Evolutionary conservation across 1,139 yeast genomes (phyloP).

Genomic region (Diutina pseudorugosa): DNA sequence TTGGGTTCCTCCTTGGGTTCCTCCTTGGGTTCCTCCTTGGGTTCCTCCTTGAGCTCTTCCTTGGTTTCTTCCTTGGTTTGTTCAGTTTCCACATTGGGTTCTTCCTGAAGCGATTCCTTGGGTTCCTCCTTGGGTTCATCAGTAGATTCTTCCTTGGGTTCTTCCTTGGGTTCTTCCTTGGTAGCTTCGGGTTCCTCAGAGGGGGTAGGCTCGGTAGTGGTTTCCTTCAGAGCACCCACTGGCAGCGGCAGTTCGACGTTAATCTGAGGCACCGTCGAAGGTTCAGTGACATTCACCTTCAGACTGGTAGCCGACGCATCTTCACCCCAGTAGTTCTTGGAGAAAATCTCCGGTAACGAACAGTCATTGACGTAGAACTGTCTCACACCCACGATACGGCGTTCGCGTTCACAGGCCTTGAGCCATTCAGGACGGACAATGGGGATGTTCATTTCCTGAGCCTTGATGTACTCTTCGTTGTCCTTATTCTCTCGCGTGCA

Average conservation of each 20-base stretch:
- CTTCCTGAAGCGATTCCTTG: neutral
- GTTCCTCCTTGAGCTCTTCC: constrained; percentile 3
- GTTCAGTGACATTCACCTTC: neutral
- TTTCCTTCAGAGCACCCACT: neutral
- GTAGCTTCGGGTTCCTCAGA: neutral
- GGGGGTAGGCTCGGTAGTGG: neutral
- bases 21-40: neutral
- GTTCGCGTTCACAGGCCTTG: constrained; percentile 83
- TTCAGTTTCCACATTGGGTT: neutral
- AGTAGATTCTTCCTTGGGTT: neutral
- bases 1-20: neutral
- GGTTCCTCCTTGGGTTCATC: neutral
- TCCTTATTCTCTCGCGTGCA: constrained; percentile 57
- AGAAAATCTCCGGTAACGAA: constrained; percentile 34
- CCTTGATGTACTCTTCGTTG: constrained; percentile 57
- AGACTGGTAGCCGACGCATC: neutral
- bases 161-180: neutral
- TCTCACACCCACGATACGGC: constrained; percentile 86
- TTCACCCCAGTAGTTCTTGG: constrained; percentile 29
- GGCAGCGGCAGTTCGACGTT: neutral
- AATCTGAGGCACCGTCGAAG: neutral
- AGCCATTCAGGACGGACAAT: constrained; percentile 95
- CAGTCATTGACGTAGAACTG: constrained; percentile 57
- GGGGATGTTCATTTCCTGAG: constrained; percentile 82
- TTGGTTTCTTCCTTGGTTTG: constrained; percentile 1